Evolutionary conservation across 1,284 basidiomycete species (phyloP).

Genomic region (Ustilago xerochloae): DNA sequence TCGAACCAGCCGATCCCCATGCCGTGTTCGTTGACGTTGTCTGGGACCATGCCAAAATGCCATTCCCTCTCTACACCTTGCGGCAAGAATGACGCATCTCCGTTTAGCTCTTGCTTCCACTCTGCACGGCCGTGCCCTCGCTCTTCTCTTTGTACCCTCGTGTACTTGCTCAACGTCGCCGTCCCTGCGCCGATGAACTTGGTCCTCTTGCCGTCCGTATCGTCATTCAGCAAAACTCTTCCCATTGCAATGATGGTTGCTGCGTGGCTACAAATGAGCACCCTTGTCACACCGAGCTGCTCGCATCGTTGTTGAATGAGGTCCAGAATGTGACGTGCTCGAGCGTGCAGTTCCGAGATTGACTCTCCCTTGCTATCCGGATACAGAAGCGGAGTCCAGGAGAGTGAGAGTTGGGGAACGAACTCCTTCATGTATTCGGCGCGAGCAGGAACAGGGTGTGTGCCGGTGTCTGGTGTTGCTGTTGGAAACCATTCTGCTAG

Average conservation of each 20-base stretch:
- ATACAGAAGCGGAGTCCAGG: slow-evolving; percentile 74
- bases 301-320: slow-evolving; percentile 54
- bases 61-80: slow-evolving; percentile 78
- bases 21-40: slow-evolving; percentile 57
- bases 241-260: slow-evolving; percentile 80
- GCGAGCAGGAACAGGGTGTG: slow-evolving; percentile 46
- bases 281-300: slow-evolving; percentile 70
- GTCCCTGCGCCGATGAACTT: slow-evolving; percentile 58
- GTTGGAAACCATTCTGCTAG: slow-evolving; percentile 86
- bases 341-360: slow-evolving; percentile 75
- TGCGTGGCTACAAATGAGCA: slow-evolving; percentile 81
- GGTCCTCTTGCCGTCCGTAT: slow-evolving; percentile 65
- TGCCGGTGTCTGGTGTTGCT: slow-evolving; percentile 72
- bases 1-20: slow-evolving; percentile 58
- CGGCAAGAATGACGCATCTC: slow-evolving; percentile 60
- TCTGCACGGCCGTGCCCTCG: no score
- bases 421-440: slow-evolving; percentile 76
- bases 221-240: slow-evolving; percentile 74
- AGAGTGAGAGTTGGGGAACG: slow-evolving; percentile 72
- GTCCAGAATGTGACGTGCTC: slow-evolving; percentile 73
- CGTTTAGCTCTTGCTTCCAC: slow-evolving; percentile 58
- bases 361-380: slow-evolving; percentile 80
- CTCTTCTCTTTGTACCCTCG: not conserved
- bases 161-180: slow-evolving; percentile 59
- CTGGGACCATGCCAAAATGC: slow-evolving; percentile 71